These are phyloP conservation scores for Glaciozyma martinii DNA, from an alignment of 768 basidiomycete genomes.

Conservation along the genomic window DNA sequence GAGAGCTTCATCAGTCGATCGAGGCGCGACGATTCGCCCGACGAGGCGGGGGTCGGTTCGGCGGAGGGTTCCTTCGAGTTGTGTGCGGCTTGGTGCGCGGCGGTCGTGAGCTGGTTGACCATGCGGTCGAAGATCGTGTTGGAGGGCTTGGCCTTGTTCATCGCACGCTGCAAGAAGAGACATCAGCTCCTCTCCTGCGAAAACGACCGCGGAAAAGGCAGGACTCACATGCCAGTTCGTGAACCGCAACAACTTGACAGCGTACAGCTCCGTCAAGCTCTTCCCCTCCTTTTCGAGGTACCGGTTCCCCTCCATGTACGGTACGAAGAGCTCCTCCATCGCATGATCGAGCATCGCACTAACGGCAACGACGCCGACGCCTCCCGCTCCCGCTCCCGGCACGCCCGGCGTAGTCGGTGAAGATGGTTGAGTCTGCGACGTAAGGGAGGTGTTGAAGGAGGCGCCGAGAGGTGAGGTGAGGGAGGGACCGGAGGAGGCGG, in stretches of 20 bases:
- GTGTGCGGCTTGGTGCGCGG: constrained; percentile 54
- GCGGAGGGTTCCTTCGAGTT: constrained; percentile 40
- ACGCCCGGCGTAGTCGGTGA: background rate
- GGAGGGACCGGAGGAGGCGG: constrained; percentile 11
- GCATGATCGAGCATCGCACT: constrained; percentile 71
- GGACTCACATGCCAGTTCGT: constrained; percentile 76
- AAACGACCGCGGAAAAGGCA: background rate
- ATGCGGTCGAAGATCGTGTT: constrained; percentile 71
- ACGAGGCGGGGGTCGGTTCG: constrained; percentile 28
- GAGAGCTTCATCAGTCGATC: constrained; percentile 54
- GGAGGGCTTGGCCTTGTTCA: constrained; percentile 50
- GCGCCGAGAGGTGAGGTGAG: constrained; percentile 1
- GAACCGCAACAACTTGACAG: constrained; percentile 60
- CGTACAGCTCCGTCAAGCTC: constrained; percentile 70
- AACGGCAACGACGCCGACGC: constrained; percentile 43
- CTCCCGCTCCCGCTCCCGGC: constrained; percentile 16
- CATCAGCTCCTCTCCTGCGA: background rate
- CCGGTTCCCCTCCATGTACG: constrained; percentile 80
- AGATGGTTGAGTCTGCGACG: background rate
- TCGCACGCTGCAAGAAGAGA: constrained; percentile 36
- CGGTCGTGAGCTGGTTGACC: constrained; percentile 75
- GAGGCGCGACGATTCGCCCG: constrained; percentile 29
- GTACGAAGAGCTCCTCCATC: constrained; percentile 91
- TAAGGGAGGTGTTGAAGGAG: constrained; percentile 2
- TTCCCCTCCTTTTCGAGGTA: constrained; percentile 88